Evolutionary conservation across 805 yeast species (phyloP), one percentile per base, ranked within the genome.

Genomic region (Brettanomyces bruxellensis): DNA sequence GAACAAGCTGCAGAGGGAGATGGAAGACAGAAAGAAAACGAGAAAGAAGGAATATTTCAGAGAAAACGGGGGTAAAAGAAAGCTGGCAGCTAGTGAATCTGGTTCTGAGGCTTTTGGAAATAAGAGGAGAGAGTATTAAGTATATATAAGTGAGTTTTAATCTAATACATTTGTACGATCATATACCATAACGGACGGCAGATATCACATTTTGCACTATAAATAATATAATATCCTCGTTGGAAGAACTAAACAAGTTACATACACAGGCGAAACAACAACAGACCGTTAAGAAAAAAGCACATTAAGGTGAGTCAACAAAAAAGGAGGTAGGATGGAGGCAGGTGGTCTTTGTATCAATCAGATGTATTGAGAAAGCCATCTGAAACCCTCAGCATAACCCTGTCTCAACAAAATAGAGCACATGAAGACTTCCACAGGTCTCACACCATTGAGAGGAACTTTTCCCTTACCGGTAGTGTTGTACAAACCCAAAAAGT

Each of bases 371-470:
- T 93, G 95, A 51, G 96, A 88, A 62, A 93, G 79, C 98, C 97
- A 93, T 77, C 88, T 86, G 79, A 93, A 89, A 52, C 95, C 99
- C 59, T 93, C 98, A 50, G 95, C 95, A 68, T 93, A 93, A 59
- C 99, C 99, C 68, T 87, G 90, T 78, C 98, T 87, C 96, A 90
- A 86, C 47, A 90, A 96, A 54, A 93, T 95, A 25, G 96, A 88
- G 69, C 96, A 91, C 98, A 93, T 93, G 69, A 80, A 93, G 41
- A 93, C 80, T 72, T 93, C 99, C 48, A 91, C 81, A 44, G 99
- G 98, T 73, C 99, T 84, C 53, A 77, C 77, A 50, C 74, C 79
- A 50, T 81, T 83, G 50, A 78, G 65, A 42, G 81, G 79, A 52
- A 79, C 79, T 59, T 78, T 80, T 53, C 86, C 87, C 69, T 86